A percentile compares a stretch with the other conserved stretches of the same genome.
phyloP scores from a whole-genome alignment of 495 filamentous ascomycete genomes.

The Podospora sp. region DNA sequence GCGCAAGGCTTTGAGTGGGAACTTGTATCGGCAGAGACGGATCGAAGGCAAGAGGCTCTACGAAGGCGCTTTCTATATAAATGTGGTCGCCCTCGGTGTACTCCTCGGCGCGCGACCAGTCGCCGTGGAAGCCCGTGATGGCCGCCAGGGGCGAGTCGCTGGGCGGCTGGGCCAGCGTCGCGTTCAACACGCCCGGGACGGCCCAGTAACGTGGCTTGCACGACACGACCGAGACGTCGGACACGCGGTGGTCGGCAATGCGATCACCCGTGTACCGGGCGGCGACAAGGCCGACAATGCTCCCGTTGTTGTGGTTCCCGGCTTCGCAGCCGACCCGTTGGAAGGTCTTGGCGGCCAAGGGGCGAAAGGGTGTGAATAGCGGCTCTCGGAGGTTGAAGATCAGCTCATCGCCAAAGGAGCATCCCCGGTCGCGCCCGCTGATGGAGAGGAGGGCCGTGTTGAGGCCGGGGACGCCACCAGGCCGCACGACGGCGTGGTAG shows the following conservation, averaged over 20 bases:
- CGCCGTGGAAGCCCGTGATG: neutral
- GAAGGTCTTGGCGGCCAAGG: conserved; percentile 8
- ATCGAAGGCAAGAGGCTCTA: conserved; percentile 2
- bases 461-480: neutral
- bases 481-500: neutral
- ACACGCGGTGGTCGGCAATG: neutral
- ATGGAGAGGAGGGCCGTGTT: neutral
- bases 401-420: neutral
- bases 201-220: conserved; percentile 14
- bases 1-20: neutral
- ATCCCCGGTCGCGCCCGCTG: conserved; percentile 7
- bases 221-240: conserved; percentile 9
- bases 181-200: conserved; percentile 6
- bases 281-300: neutral
- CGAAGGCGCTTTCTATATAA: neutral
- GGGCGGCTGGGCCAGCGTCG: neutral
- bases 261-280: conserved; percentile 8
- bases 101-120: conserved; percentile 3
- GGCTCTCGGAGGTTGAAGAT: conserved; percentile 4
- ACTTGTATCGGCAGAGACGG: conserved; percentile 8
- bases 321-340: neutral
- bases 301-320: neutral
- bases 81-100: conserved; percentile 3
- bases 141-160: neutral
- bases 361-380: neutral